Evolutionary conservation across 805 yeast genomes (phyloP).

Genomic region (Candida silvatica): DNA sequence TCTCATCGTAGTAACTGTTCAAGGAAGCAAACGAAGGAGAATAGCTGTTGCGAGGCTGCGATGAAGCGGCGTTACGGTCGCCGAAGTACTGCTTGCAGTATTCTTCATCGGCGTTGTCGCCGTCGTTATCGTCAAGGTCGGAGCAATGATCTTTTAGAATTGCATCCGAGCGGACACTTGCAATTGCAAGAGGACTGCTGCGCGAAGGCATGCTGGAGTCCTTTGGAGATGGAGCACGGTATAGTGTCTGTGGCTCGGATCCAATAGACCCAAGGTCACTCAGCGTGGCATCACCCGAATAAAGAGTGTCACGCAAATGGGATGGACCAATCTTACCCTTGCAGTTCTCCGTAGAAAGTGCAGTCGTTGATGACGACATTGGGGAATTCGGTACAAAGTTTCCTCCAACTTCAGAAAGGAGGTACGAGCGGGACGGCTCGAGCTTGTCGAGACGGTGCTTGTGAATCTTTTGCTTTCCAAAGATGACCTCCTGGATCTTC

Average conservation of each 20-base stretch:
- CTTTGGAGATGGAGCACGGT: not conserved
- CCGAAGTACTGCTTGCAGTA: not conserved
- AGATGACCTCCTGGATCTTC: conserved; percentile 32
- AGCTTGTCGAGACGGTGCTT: not conserved
- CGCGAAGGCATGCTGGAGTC: not conserved
- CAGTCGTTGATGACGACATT: not conserved
- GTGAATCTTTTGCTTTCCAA: not conserved
- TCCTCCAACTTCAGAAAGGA: not conserved
- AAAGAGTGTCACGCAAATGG: not conserved
- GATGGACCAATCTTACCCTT: not conserved
- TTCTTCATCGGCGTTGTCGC: not conserved
- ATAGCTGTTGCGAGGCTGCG: not conserved
- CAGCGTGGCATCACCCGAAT: not conserved
- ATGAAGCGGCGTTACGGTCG: not conserved
- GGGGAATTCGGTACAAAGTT: too few relatives aligned
- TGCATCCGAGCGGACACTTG: not conserved
- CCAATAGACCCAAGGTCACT: not conserved
- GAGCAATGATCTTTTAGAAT: too few relatives aligned
- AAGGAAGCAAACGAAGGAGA: conserved; percentile 74
- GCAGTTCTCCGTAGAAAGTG: not conserved
- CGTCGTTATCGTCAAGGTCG: not conserved
- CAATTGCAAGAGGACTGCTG: not conserved
- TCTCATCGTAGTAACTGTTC: conserved; percentile 48
- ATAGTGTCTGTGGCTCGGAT: not conserved
- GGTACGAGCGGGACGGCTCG: conserved; percentile 1